Conservation (phyloP, 345 rosid genomes). For the Pistacia atlantica region DNA sequence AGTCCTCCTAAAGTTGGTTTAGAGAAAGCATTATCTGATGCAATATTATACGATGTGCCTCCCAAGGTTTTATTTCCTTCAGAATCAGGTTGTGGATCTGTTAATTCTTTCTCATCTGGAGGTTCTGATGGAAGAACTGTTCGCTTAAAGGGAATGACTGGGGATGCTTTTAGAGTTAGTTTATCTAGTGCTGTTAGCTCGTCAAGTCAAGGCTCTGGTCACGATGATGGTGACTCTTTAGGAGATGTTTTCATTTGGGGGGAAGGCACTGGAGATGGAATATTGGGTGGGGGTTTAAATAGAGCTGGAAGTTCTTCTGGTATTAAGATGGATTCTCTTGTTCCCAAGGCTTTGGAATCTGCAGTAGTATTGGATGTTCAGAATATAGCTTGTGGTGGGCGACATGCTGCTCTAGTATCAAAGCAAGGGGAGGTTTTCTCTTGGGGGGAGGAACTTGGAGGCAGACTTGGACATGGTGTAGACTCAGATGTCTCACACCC, state of each 20-base stretch:
- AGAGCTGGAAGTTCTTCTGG: slow-evolving; percentile 47
- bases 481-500: slow-evolving; percentile 75
- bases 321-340: slow-evolving; percentile 58
- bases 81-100: slow-evolving; percentile 63
- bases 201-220: slow-evolving; percentile 85
- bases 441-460: slow-evolving; percentile 81
- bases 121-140: slow-evolving; percentile 70
- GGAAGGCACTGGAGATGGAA: slow-evolving; percentile 72
- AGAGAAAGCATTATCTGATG: slow-evolving; percentile 68
- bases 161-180: slow-evolving; percentile 82
- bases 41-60: slow-evolving; percentile 51
- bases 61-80: slow-evolving; percentile 60
- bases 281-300: slow-evolving; percentile 68
- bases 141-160: slow-evolving; percentile 40
- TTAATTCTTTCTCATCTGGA: slow-evolving; percentile 70
- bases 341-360: slow-evolving; percentile 74
- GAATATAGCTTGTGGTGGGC: slow-evolving; percentile 78
- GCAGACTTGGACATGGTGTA: slow-evolving; percentile 83
- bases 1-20: slow-evolving; percentile 65
- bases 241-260: slow-evolving; percentile 89
- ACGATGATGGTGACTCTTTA: slow-evolving; percentile 74
- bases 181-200: slow-evolving; percentile 84
- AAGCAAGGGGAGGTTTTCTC: slow-evolving; percentile 80
- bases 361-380: slow-evolving; percentile 79
- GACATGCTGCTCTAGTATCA: slow-evolving; percentile 69